phyloP scores from a whole-genome alignment of 192 early-diverging fungal genomes.

The Backusella australiensis region DNA sequence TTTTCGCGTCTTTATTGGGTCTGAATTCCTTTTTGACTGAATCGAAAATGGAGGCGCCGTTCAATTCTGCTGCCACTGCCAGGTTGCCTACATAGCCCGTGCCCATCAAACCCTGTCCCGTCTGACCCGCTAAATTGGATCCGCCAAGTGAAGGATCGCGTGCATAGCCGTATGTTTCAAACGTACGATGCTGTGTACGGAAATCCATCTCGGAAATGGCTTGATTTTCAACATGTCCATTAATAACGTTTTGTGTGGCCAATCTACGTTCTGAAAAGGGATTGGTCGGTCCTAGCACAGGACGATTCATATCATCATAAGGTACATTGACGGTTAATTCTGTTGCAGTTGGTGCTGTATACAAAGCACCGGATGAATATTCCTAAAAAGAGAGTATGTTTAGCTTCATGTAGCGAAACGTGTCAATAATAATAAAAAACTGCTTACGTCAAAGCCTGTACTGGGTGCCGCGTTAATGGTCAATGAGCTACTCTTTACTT shows the following conservation, averaged over 20 bases:
- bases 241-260: slow-evolving; percentile 52
- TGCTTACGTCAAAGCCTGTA: slow-evolving; percentile 50
- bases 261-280: slow-evolving; percentile 45
- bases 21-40: slow-evolving; percentile 34
- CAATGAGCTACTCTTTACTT: neutral
- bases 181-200: slow-evolving; percentile 82
- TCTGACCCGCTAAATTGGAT: slow-evolving; percentile 32
- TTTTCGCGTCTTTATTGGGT: slow-evolving; percentile 42
- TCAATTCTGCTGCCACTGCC: slow-evolving; percentile 43
- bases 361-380: slow-evolving; percentile 28
- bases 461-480: slow-evolving; percentile 50
- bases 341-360: slow-evolving; percentile 55
- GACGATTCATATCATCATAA: slow-evolving; percentile 54
- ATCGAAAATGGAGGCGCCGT: slow-evolving; percentile 57
- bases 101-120: slow-evolving; percentile 46
- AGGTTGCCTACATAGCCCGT: slow-evolving; percentile 67
- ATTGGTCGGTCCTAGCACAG: slow-evolving; percentile 53
- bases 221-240: slow-evolving; percentile 80
- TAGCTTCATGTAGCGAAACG: neutral
- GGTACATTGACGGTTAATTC: slow-evolving; percentile 54
- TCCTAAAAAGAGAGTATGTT: neutral
- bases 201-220: slow-evolving; percentile 73
- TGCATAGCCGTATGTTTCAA: slow-evolving; percentile 76
- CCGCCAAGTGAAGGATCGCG: slow-evolving; percentile 68
- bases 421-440: neutral